Conservation (phyloP, 257 asterid species). For the Solanum sejunctum region DNA sequence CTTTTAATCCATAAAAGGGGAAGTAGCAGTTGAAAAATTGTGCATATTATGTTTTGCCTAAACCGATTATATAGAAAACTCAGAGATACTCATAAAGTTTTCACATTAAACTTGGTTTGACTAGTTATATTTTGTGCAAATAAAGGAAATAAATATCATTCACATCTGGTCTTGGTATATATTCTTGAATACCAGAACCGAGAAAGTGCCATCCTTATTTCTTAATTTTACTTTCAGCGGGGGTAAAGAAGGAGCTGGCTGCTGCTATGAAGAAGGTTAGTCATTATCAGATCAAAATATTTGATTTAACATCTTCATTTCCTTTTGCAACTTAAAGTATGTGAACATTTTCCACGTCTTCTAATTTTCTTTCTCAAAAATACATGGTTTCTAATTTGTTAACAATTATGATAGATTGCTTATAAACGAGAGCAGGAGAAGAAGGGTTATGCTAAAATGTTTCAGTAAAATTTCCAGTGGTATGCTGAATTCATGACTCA, state of each 20-base stretch:
- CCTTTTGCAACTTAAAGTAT: not conserved
- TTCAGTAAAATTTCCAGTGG: constrained; percentile 27
- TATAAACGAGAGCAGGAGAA: constrained; percentile 50
- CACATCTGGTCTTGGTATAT: not conserved
- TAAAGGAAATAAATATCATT: not conserved
- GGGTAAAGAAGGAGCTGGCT: constrained; percentile 61
- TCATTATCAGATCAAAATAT: constrained; percentile 6
- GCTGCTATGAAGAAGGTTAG: constrained; percentile 57
- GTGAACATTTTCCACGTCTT: not conserved
- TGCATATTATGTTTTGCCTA: not conserved
- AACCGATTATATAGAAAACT: not conserved
- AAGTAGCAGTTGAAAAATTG: not conserved
- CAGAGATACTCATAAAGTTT: not conserved
- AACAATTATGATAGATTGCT: constrained; percentile 36
- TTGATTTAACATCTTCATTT: not conserved
- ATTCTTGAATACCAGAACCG: not conserved
- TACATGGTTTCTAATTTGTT: not conserved
- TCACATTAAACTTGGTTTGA: not conserved
- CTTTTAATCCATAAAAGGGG: not conserved
- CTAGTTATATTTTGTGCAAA: not conserved
- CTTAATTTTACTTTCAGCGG: constrained; percentile 26
- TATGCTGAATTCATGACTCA: constrained; percentile 8
- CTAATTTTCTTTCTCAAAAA: not conserved
- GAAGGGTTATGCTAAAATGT: constrained; percentile 51
- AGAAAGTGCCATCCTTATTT: not conserved